phyloP scores from a whole-genome alignment of 306 rosid species.

The Echinosophora koreensis region DNA sequence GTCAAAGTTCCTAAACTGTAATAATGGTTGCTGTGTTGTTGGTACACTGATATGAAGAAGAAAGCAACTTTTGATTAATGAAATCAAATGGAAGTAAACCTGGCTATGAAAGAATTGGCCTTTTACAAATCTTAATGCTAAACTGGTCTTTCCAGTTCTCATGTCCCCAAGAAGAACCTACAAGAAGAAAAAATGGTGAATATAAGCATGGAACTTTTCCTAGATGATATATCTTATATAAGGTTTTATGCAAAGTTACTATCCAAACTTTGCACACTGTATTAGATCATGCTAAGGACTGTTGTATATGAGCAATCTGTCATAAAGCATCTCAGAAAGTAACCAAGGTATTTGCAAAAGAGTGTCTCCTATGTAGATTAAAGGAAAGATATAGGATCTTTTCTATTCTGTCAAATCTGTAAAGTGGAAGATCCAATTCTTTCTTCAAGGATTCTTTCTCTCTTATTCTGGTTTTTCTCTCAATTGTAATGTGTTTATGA shows the following conservation, averaged over 20 bases:
- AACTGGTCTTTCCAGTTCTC: conserved; percentile 48
- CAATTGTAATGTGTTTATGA: too few relatives aligned
- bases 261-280: background rate
- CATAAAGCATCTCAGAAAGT: too few relatives aligned
- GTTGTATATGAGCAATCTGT: background rate
- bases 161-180: conserved; percentile 41
- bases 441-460: too few relatives aligned
- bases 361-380: too few relatives aligned
- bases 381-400: too few relatives aligned
- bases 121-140: conserved; percentile 85
- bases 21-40: background rate
- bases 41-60: background rate
- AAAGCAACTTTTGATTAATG: conserved; percentile 15
- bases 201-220: background rate
- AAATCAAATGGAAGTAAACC: conserved; percentile 52
- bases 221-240: background rate
- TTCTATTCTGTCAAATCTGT: too few relatives aligned
- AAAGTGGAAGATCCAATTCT: too few relatives aligned
- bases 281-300: background rate
- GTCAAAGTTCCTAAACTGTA: conserved; percentile 26
- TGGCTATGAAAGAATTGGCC: conserved; percentile 78
- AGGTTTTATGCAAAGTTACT: background rate
- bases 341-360: background rate
- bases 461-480: too few relatives aligned
- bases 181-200: background rate